A percentile compares a stretch with the other conserved stretches of the same genome.
These are phyloP conservation scores for Alternaria triticina DNA, from an alignment of 2,329 filamentous ascomycete species.

Conservation along the genomic window DNA sequence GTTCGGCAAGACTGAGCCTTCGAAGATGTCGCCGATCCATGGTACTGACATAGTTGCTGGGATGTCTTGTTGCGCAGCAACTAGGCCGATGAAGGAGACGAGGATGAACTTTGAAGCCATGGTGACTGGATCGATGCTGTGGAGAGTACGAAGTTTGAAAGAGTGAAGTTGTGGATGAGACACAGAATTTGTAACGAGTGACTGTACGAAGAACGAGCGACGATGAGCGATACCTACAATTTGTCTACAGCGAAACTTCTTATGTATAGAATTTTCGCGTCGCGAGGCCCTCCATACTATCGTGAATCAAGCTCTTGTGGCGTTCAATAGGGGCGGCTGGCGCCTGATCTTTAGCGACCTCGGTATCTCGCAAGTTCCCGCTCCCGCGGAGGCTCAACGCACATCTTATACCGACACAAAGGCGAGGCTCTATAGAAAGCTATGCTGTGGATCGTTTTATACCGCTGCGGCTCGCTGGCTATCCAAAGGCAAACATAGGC, in stretches of 20 bases:
- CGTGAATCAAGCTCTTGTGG: not conserved
- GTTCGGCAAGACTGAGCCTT: not conserved
- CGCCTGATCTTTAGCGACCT: constrained; percentile 2
- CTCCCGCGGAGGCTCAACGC: not conserved
- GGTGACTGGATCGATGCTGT: not conserved
- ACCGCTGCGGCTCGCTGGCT: not conserved
- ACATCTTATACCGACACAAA: not conserved
- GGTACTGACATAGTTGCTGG: constrained; percentile 21
- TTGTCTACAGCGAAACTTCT: not conserved
- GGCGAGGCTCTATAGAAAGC: not conserved
- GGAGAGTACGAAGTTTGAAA: not conserved
- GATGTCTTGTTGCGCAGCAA: constrained; percentile 15
- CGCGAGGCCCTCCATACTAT: not conserved
- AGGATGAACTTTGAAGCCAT: constrained; percentile 12
- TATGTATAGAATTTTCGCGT: not conserved
- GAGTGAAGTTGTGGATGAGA: not conserved
- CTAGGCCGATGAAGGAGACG: constrained; percentile 12
- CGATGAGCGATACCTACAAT: not conserved
- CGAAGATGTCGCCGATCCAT: constrained; percentile 7
- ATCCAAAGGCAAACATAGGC: not conserved
- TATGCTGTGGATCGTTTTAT: not conserved
- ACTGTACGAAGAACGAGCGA: not conserved
- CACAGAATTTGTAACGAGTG: not conserved
- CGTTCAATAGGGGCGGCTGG: constrained; percentile 4
- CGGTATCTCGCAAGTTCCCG: not conserved